A percentile compares a stretch with the other conserved stretches of the same genome.
Evolutionary conservation across 179 eudicot species (phyloP).

Genomic region (Camellia oleifera): DNA sequence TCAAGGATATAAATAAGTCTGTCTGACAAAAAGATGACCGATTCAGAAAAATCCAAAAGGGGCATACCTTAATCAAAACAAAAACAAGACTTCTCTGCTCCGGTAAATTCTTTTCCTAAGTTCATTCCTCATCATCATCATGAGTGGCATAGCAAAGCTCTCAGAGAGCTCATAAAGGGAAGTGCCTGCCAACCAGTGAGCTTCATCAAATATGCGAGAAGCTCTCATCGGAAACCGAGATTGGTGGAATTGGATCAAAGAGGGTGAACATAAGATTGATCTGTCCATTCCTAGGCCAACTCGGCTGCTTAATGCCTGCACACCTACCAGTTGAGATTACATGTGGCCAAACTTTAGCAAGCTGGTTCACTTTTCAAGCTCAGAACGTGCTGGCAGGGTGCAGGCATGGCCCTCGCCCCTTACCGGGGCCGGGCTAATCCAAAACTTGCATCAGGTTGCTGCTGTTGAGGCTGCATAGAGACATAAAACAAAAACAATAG

Average conservation of each 20-base stretch:
- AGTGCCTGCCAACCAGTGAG: constrained; percentile 24
- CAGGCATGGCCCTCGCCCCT: constrained; percentile 95
- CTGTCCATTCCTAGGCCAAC: constrained; percentile 34
- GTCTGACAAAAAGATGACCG: not conserved
- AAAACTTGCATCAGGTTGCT: constrained; percentile 78
- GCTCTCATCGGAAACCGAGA: constrained; percentile 38
- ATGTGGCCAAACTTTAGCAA: constrained; percentile 25
- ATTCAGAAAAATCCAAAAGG: not conserved
- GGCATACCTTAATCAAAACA: constrained; percentile 26
- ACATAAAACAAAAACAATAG: not conserved
- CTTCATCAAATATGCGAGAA: constrained; percentile 28
- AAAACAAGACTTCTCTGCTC: constrained; percentile 21
- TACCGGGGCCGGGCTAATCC: constrained; percentile 98
- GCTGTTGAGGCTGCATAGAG: constrained; percentile 60
- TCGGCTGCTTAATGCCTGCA: constrained; percentile 68
- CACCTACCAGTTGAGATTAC: constrained; percentile 42
- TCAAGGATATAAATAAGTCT: not conserved
- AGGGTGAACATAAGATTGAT: not conserved
- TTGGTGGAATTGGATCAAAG: constrained; percentile 18
- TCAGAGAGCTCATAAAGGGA: constrained; percentile 6
- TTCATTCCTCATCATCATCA: constrained; percentile 31
- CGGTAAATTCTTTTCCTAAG: constrained; percentile 15
- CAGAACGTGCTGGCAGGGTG: constrained; percentile 52
- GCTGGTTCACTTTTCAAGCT: constrained; percentile 11
- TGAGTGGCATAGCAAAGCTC: constrained; percentile 19